Base-by-base conservation (phyloP, 2,329 filamentous ascomycete genomes). In the Cercospora sojina region DNA sequence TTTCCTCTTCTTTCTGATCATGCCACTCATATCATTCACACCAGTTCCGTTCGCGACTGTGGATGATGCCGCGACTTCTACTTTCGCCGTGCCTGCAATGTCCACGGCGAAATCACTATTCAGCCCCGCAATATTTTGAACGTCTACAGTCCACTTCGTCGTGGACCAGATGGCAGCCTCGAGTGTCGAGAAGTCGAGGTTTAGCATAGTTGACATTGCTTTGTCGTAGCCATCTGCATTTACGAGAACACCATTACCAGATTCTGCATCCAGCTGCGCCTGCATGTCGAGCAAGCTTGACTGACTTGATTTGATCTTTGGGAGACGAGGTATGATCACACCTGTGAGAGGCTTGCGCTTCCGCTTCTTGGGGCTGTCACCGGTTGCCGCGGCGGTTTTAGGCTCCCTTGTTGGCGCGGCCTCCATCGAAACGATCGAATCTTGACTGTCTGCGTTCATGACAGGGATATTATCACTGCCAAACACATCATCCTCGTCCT, bases 111-210 rank as follows among this genome's bases (percentile, higher is more conserved):
- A 73, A 9, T 74, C 72, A 43, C 55, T 23, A 59, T 59, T 47
- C 10, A 68, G 31, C 6, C 72, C 68, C 51, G 68, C 59, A 10
- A 74, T 72, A 12, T 68, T 70, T 4, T 57, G 85, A 1, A 90
- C 87, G 73, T 94, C 90, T 13, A 83, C 83, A 51, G 88, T 83
- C 91, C 91, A 95, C 62, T 90, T 86, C 60, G 78, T 80, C 2
- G 91, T 91, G 73, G 90, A 92, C 32, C 83, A 82, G 1, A 80
- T 81, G 0, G 90, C 88, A 57, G 89, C 85, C 10, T 86, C 85
- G 3, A 88, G 77, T 8, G 85, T 89, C 1, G 87, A 83, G 77
- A 95, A 95, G 76, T 93, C 90, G 0, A 93, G 85, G 65, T 90
- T 87, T 5, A 93, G 83, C 0, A 95, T 81, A 9, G 0, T 90